Evolutionary conservation across 164 flowering plant species (phyloP), one percentile per base, ranked within the genome.

Genomic region (Chimonanthus salicifolius): DNA sequence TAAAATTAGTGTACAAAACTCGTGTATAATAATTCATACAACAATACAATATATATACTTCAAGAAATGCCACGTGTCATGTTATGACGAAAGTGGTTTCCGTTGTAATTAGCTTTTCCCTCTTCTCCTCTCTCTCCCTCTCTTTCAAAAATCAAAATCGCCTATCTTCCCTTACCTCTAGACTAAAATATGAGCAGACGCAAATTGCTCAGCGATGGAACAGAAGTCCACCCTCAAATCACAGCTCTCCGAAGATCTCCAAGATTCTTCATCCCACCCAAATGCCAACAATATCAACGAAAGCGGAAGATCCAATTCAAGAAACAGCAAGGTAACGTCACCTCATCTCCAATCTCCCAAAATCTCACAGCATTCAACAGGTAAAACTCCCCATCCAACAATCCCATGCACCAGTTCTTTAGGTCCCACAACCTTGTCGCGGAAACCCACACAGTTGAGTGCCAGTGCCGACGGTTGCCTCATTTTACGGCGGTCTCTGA

Each of bases 201-300:
- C 46, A 68, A 68, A n/a, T 44, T 47, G 33, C 44, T 47, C 70
- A 18, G 33, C 70, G 21, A 48, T 47, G 54, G 48, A 48, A 48
- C 21, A 63, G 44, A n/a, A 7, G 11, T n/a, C 43, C 48, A 51
- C 50, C 70, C 10, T 68, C 70, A 49, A 18, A 16, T 9, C 18
- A 48, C 70, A 48, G 18, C 21, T 33, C 58, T 48, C 70, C 47
- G 70, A 68, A 68, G 70, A 68, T 68, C 70, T 10, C 70, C 58
- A 2, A 47, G 70, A 68, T 68, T 68, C 6, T 54, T 68, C 48
- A 4, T n/a, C 10, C 46, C 3, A 6, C 70, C 33, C n/a, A 68
- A 20, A 45, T 13, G 15, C 49, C 43, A 2, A 3, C 70, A 18
- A 48, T 16, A 20, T 7, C 44, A 5, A 66, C 48, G 2, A 20